These are phyloP conservation scores for Nemania bipapillata DNA, from an alignment of 2,329 filamentous ascomycete genomes.

Conservation along the genomic window DNA sequence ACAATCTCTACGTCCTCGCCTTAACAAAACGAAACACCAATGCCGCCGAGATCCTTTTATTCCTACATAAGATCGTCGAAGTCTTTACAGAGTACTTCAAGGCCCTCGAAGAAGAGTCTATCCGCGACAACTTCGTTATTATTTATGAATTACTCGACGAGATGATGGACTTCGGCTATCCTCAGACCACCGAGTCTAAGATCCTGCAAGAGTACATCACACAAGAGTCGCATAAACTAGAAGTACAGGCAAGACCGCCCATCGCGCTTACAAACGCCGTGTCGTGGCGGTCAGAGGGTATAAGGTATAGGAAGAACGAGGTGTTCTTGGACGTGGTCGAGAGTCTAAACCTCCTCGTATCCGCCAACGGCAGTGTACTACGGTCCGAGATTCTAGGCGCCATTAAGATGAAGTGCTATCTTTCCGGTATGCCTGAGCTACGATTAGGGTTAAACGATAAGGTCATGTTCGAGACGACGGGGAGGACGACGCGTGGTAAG, in stretches of 20 bases:
- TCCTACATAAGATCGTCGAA: constrained; percentile 97
- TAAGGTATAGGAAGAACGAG: constrained; percentile 98
- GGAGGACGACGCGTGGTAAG: constrained; percentile 91
- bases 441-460: constrained; percentile 97
- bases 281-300: constrained; percentile 96
- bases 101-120: constrained; percentile 96
- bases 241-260: constrained; percentile 92
- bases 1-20: constrained; percentile 97
- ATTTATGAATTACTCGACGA: constrained; percentile 99
- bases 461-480: constrained; percentile 99
- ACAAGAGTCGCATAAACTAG: constrained; percentile 97
- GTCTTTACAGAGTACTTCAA: constrained; percentile 99
- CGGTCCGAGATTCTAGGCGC: constrained; percentile 96
- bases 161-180: constrained; percentile 99
- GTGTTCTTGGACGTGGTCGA: constrained; percentile 98
- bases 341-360: constrained; percentile 94
- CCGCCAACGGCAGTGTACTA: constrained; percentile 91
- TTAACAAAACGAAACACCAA: constrained; percentile 99
- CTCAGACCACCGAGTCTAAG: constrained; percentile 97
- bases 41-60: constrained; percentile 96
- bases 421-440: constrained; percentile 97
- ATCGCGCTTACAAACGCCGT: constrained; percentile 99
- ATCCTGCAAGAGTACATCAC: constrained; percentile 99
- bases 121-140: constrained; percentile 98
- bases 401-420: constrained; percentile 99